Evolutionary conservation across 2,329 filamentous ascomycete genomes (phyloP), one percentile per base, ranked within the genome.

Genomic region (Fusarium redolens): DNA sequence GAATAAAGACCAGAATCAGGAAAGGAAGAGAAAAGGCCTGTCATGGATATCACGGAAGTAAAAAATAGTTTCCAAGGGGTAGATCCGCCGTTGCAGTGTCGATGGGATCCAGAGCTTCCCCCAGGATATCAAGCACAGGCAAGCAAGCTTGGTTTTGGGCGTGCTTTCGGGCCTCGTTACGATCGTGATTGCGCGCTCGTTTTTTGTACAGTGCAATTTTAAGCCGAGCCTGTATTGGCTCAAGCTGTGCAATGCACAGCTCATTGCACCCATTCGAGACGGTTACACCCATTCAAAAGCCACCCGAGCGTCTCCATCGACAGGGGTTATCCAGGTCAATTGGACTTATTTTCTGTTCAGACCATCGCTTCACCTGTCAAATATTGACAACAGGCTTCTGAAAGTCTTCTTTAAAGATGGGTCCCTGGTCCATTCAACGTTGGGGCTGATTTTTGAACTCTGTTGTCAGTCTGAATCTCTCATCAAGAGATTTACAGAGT

Each of bases 171-270:
- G 41, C 31, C 54, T 69, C 37, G 28, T 51, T 56, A 61, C 69
- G 59, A 72, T 69, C 55, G 63, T 45, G 63, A 71, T 72, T 71
- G 68, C 57, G 67, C 61, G 33, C 56, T 55, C 55, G 37, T 69
- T 60, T 54, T 51, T 50, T 72, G 58, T 68, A 30, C 47, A 71
- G 55, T 44, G 61, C 71, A 73, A 73, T 74, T 52, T 54, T 72
- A 70, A 64, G 71, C 67, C 71, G 55, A 73, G 67, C 58, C 62
- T 71, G 71, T 48, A 44, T 59, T 66, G 61, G 54, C 65, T 54
- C 61, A 48, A 71, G 48, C 57, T 67, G 47, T 65, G 54, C 62
- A 65, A 73, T 71, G 67, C 71, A 73, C 67, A 73, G 48, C 70
- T 56, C 61, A 71, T 59, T 54, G 70, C 70, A 73, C 37, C 69